These are phyloP conservation scores for Aspergillus wentii DNA, from an alignment of 495 filamentous ascomycete species.

Conservation along the genomic window DNA sequence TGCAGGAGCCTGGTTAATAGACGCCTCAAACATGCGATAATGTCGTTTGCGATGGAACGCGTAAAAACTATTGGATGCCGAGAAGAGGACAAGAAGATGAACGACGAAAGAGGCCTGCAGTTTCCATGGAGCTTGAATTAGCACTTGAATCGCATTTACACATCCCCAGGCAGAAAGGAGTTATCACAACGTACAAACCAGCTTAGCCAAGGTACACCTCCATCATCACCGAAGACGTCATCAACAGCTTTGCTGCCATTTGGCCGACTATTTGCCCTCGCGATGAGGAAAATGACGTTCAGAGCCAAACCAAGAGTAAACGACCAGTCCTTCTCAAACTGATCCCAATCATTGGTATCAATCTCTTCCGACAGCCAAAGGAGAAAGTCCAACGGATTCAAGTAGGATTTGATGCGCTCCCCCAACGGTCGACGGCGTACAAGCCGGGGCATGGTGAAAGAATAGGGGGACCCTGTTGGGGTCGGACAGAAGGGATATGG, in stretches of 20 bases:
- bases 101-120: conserved; percentile 62
- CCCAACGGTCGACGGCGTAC: conserved; percentile 71
- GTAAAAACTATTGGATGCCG: conserved; percentile 70
- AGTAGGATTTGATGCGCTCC: conserved; percentile 69
- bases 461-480: not conserved
- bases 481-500: too few relatives aligned
- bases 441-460: conserved; percentile 61
- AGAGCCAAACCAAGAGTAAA: conserved; percentile 65
- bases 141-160: conserved; percentile 4
- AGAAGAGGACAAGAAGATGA: conserved; percentile 58
- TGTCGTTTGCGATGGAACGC: conserved; percentile 77
- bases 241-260: conserved; percentile 45
- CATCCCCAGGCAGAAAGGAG: not conserved
- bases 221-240: conserved; percentile 80
- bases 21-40: conserved; percentile 87
- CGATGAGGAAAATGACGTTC: conserved; percentile 77
- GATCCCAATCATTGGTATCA: conserved; percentile 84
- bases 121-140: conserved; percentile 3
- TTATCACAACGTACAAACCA: conserved; percentile 65
- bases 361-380: conserved; percentile 87
- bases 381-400: conserved; percentile 85
- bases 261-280: conserved; percentile 65
- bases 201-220: conserved; percentile 58
- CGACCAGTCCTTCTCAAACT: conserved; percentile 66
- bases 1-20: conserved; percentile 65